Base-by-base conservation (phyloP, 208 protist species). In the Trypanosoma theileri region DNA sequence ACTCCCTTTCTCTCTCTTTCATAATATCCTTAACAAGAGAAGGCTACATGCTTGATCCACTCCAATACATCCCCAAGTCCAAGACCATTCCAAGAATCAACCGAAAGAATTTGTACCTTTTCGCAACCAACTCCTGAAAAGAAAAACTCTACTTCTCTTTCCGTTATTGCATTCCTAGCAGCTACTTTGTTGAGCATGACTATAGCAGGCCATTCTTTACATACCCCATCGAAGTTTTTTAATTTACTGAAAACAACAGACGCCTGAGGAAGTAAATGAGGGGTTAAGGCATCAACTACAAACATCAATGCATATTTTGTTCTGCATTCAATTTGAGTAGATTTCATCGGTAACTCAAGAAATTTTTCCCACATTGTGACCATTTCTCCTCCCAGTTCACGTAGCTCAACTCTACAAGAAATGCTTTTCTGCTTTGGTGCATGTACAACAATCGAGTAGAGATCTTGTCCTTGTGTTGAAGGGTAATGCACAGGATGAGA, bases 61-160 rank as follows among this genome's bases (percentile, higher is more conserved):
- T 71, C 22, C 46, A 84, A 52, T 19, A 90, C 73, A 53, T 87
- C 82, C 7, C 75, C 79, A 21, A 89, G 50, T 11, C 86, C 89
- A 4, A 89, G 52, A 0, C 84, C 86, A 61, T 91, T 92, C 89
- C 86, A 95, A 53, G 86, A 87, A 73, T 92, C 86, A 11, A 85
- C 79, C 62, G 80, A 79, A 19, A 94, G 19, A 24, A 90, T 24
- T 12, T 64, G n/a, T 16, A 66, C 55, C 7, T 45, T 50, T 4
- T 59, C 52, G 3, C 16, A 40, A 35, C 17, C 22, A 28, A 55
- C 61, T 1, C 12, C 69, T 11, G 55, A 63, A 16, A 92, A 66
- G 44, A 89, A 79, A 26, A 67, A 66, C 11, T 12, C 16, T 17
- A 81, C 66, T 31, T 92, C 86, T 8, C 64, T 54, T n/a, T 58